phyloP scores from a whole-genome alignment of 306 rosid genomes.

The Prunus fruticosa region DNA sequence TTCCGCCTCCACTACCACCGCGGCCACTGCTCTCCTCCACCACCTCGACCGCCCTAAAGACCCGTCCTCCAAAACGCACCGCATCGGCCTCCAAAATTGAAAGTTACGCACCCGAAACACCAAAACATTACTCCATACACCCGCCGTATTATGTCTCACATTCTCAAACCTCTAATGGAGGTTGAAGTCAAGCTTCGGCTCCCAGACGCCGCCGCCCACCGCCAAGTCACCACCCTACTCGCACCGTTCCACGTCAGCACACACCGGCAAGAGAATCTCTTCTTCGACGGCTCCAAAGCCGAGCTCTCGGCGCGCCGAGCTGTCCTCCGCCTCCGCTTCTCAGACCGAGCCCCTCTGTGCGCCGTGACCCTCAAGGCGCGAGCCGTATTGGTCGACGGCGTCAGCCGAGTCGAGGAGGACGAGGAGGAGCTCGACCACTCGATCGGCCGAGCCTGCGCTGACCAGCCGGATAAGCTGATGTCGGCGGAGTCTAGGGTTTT shows the following conservation, averaged over 20 bases:
- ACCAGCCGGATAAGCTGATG: constrained; percentile 54
- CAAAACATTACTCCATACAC: neutral
- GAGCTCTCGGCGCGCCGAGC: constrained; percentile 67
- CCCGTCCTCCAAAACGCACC: constrained; percentile 34
- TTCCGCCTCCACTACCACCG: constrained; percentile 14
- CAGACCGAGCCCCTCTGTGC: constrained; percentile 48
- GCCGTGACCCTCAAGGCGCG: constrained; percentile 68
- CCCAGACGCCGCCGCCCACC: constrained; percentile 40
- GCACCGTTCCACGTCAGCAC: constrained; percentile 54
- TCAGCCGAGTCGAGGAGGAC: constrained; percentile 92
- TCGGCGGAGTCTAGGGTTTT: constrained; percentile 65
- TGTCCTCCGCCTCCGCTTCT: constrained; percentile 75
- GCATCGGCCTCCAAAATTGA: constrained; percentile 35
- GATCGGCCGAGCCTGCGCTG: constrained; percentile 56
- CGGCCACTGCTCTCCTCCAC: constrained; percentile 47
- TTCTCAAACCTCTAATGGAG: constrained; percentile 29
- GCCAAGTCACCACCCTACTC: constrained; percentile 42
- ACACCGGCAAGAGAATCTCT: constrained; percentile 73
- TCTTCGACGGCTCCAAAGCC: constrained; percentile 70
- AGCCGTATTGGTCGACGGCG: constrained; percentile 69
- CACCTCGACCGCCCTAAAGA: constrained; percentile 55
- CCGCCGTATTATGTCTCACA: neutral
- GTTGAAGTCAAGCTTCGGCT: constrained; percentile 78
- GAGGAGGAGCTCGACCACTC: constrained; percentile 67
- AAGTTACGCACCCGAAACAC: neutral